phyloP scores from a whole-genome alignment of 805 yeast species.

The Blastobotrys parvus region DNA sequence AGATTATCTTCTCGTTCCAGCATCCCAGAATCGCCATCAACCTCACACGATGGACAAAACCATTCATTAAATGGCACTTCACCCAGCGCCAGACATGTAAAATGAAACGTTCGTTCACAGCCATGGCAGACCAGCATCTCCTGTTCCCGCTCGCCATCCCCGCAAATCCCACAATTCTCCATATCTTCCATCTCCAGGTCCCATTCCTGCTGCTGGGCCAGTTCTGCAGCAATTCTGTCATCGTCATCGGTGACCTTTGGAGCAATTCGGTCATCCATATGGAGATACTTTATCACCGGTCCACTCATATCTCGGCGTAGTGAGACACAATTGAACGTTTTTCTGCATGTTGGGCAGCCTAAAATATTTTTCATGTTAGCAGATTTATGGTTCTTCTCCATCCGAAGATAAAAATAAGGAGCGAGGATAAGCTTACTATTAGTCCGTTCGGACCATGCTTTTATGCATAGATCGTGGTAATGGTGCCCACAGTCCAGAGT shows the following conservation, averaged over 20 bases:
- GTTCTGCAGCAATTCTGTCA: not conserved
- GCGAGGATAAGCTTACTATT: slow-evolving; percentile 27
- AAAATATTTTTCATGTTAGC: not conserved
- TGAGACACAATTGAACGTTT: slow-evolving; percentile 27
- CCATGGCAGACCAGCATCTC: slow-evolving; percentile 25
- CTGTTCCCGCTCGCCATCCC: slow-evolving; percentile 21
- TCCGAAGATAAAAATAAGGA: not conserved
- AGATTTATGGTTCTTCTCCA: not conserved
- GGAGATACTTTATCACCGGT: slow-evolving; percentile 2
- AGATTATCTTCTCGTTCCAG: not conserved
- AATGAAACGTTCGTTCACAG: slow-evolving; percentile 27
- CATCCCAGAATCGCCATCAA: slow-evolving; percentile 6
- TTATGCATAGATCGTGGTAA: slow-evolving; percentile 51
- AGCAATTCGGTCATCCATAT: slow-evolving; percentile 12
- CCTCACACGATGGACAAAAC: slow-evolving; percentile 27
- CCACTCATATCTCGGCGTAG: slow-evolving; percentile 3
- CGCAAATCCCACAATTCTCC: slow-evolving; percentile 23
- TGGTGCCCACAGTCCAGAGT: slow-evolving; percentile 42
- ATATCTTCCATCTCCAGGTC: not conserved
- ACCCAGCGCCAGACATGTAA: slow-evolving; percentile 25
- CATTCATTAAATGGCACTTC: slow-evolving; percentile 24
- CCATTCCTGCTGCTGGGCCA: slow-evolving; percentile 1
- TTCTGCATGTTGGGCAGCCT: slow-evolving; percentile 55
- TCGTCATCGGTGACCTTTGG: slow-evolving; percentile 4
- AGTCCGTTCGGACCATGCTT: slow-evolving; percentile 48